These are phyloP conservation scores for Trametes cingulata DNA, from an alignment of 768 basidiomycete species.

Conservation along the genomic window DNA sequence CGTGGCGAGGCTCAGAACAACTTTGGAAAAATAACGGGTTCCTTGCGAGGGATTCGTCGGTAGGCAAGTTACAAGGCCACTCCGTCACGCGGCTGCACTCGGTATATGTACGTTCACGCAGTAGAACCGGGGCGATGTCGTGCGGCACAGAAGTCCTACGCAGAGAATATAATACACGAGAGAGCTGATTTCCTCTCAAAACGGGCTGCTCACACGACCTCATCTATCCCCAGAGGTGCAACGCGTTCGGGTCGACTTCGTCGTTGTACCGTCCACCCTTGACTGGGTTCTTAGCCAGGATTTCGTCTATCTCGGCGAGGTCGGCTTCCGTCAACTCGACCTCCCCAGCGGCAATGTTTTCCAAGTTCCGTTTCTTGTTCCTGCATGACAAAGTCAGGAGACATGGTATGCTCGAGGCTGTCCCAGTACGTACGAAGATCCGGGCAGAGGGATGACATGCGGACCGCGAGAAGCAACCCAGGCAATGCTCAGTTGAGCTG, in stretches of 20 bases:
- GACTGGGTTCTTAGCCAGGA: slow-evolving; percentile 37
- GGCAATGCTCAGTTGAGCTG: slow-evolving; percentile 41
- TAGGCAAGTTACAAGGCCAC: no score
- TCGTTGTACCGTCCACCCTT: slow-evolving; percentile 43
- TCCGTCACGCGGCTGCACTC: no score
- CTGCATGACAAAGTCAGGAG: slow-evolving; percentile 22
- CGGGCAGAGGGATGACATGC: slow-evolving; percentile 46
- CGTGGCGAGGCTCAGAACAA: neutral
- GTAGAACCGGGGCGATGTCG: no score
- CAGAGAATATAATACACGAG: no score
- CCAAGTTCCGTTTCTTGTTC: slow-evolving; percentile 41
- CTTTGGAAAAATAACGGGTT: neutral
- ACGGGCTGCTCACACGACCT: no score
- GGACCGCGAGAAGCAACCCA: slow-evolving; percentile 27
- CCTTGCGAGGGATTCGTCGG: no score
- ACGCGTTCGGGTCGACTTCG: slow-evolving; percentile 15
- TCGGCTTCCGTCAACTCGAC: slow-evolving; percentile 38
- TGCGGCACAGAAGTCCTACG: no score
- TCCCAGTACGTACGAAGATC: slow-evolving; percentile 37
- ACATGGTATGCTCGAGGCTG: neutral
- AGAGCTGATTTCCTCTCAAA: no score
- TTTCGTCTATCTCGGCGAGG: slow-evolving; percentile 38
- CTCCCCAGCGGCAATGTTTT: slow-evolving; percentile 44
- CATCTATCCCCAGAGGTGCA: slow-evolving; percentile 39
- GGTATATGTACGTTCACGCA: no score